These are phyloP conservation scores for Coprinellus micaceus DNA, from an alignment of 768 basidiomycete species.

Conservation along the genomic window DNA sequence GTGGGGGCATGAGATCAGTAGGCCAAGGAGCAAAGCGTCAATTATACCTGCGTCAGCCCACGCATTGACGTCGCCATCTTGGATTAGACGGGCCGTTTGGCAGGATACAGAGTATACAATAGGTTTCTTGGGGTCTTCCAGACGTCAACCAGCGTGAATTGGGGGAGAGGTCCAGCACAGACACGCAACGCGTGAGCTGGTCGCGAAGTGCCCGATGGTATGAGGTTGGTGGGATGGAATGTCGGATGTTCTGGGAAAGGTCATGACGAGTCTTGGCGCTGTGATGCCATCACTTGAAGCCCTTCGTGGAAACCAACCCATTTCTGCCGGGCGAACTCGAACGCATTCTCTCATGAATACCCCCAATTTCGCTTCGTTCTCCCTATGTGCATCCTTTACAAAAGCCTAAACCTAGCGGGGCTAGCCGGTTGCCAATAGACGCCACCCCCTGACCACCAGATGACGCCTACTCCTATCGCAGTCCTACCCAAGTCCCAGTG, in stretches of 20 bases:
- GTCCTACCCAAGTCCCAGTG: neutral
- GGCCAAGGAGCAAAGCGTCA: neutral
- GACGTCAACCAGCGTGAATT: neutral
- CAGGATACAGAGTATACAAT: neutral
- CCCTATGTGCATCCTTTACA: too few relatives aligned
- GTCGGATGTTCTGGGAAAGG: neutral
- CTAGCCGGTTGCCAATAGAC: too few relatives aligned
- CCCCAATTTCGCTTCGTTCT: neutral
- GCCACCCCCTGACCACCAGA: neutral
- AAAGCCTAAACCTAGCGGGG: too few relatives aligned
- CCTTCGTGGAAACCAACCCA: neutral
- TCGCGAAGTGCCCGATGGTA: slow-evolving; percentile 30
- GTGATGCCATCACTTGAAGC: neutral
- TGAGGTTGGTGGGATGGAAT: slow-evolving; percentile 49
- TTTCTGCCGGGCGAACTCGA: neutral
- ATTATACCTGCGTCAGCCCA: slow-evolving; percentile 12
- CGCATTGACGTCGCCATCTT: slow-evolving; percentile 12
- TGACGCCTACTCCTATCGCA: neutral
- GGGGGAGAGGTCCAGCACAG: neutral
- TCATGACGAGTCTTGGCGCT: neutral
- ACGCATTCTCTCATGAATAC: neutral
- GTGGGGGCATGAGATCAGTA: neutral
- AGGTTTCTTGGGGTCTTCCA: neutral
- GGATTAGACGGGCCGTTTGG: neutral
- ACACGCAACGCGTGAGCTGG: neutral